Conservation (phyloP, 352 stramenopile species). For the Chrysophaeum taylorii region DNA sequence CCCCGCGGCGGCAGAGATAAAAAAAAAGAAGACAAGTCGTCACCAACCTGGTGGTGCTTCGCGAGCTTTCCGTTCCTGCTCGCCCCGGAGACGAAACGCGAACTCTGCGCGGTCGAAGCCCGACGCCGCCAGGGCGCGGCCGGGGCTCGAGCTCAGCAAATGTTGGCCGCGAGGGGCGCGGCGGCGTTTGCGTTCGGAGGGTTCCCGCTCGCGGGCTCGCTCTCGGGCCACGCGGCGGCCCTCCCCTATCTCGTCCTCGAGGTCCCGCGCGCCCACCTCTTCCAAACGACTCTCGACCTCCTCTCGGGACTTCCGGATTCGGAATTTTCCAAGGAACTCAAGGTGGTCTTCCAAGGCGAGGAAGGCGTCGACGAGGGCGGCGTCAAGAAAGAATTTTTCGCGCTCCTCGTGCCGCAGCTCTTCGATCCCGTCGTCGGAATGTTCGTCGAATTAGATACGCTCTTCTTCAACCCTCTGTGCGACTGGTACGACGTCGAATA, state of each 20-base stretch:
- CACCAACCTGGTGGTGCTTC: constrained; percentile 45
- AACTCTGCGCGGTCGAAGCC: constrained; percentile 53
- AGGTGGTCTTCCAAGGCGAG: constrained; percentile 61
- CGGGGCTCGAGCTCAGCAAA: constrained; percentile 18
- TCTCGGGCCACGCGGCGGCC: constrained; percentile 26
- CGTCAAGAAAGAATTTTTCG: constrained; percentile 75
- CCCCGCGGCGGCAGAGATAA: neutral
- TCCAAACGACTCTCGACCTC: constrained; percentile 50
- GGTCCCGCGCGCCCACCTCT: constrained; percentile 51
- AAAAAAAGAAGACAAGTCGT: constrained; percentile 33
- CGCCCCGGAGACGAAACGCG: constrained; percentile 45
- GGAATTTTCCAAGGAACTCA: constrained; percentile 49
- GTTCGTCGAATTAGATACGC: constrained; percentile 44
- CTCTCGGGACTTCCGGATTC: constrained; percentile 37
- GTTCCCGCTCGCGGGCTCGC: constrained; percentile 26
- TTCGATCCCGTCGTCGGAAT: constrained; percentile 66
- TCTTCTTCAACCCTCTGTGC: constrained; percentile 58
- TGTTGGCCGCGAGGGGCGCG: neutral
- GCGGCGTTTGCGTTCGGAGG: constrained; percentile 29
- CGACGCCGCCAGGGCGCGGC: constrained; percentile 48
- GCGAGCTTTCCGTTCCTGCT: constrained; percentile 54
- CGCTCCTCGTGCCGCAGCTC: constrained; percentile 57
- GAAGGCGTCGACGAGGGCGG: constrained; percentile 69
- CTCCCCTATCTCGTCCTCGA: constrained; percentile 49
- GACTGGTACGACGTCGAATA: constrained; percentile 55